phyloP scores from a whole-genome alignment of 2,329 filamentous ascomycete species.

The Botrytis hyacinthi region DNA sequence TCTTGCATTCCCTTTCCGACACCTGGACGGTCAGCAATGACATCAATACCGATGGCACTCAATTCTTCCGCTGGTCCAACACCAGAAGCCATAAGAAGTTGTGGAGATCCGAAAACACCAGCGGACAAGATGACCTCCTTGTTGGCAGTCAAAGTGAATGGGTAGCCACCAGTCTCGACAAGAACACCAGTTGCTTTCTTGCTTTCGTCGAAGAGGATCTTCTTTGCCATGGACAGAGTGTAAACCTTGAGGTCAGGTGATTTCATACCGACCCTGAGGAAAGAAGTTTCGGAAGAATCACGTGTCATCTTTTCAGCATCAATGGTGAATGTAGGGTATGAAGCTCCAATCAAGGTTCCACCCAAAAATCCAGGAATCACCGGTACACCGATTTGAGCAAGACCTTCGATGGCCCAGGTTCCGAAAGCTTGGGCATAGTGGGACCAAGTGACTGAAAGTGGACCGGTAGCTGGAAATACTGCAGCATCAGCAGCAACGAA shows the following conservation, averaged over 20 bases:
- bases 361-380: conserved; percentile 42
- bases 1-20: conserved; percentile 52
- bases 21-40: conserved; percentile 47
- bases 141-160: conserved; percentile 20
- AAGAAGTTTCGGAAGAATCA: conserved; percentile 42
- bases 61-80: conserved; percentile 47
- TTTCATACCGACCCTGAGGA: conserved; percentile 29
- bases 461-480: conserved; percentile 37
- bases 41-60: conserved; percentile 43
- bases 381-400: conserved; percentile 40
- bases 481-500: conserved; percentile 32
- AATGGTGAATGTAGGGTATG: conserved; percentile 40
- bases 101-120: conserved; percentile 50
- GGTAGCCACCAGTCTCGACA: conserved; percentile 30
- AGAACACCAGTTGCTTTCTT: conserved; percentile 45
- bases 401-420: conserved; percentile 33
- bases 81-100: conserved; percentile 48
- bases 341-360: conserved; percentile 43
- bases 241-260: conserved; percentile 41
- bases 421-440: conserved; percentile 42
- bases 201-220: conserved; percentile 44
- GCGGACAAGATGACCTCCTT: conserved; percentile 44
- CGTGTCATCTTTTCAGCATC: conserved; percentile 34
- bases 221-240: conserved; percentile 43
- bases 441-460: conserved; percentile 44